These are phyloP conservation scores for Fusarium scirpi DNA, from an alignment of 2,329 filamentous ascomycete species.

Conservation along the genomic window DNA sequence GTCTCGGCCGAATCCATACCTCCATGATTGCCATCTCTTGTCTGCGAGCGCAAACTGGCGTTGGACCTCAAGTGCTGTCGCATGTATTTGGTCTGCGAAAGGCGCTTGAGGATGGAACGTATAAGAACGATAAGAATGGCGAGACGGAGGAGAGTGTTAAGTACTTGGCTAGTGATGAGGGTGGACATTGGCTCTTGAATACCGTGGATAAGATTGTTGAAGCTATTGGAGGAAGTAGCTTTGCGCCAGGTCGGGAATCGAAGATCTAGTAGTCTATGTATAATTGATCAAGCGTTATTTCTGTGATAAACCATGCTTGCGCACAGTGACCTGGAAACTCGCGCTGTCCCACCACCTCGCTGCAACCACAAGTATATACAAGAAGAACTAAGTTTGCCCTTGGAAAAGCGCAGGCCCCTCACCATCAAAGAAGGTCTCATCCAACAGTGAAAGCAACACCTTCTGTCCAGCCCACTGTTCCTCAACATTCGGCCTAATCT, in stretches of 20 bases:
- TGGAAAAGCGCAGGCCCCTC: slow-evolving; percentile 41
- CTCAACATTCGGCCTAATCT: slow-evolving; percentile 53
- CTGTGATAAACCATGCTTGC: neutral
- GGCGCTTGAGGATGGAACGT: slow-evolving; percentile 75
- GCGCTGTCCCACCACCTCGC: neutral
- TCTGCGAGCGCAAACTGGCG: slow-evolving; percentile 81
- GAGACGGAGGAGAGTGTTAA: slow-evolving; percentile 52
- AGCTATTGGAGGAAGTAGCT: slow-evolving; percentile 59
- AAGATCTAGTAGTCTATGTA: slow-evolving; percentile 27
- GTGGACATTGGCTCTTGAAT: slow-evolving; percentile 60
- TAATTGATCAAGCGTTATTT: neutral
- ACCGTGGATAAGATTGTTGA: slow-evolving; percentile 60
- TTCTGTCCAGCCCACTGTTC: slow-evolving; percentile 56
- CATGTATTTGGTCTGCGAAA: slow-evolving; percentile 86
- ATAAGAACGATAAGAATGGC: slow-evolving; percentile 52
- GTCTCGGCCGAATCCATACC: slow-evolving; percentile 77
- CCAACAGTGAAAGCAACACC: slow-evolving; percentile 49
- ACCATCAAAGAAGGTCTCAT: slow-evolving; percentile 53
- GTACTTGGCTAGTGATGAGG: slow-evolving; percentile 61
- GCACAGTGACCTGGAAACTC: neutral
- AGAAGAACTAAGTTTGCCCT: slow-evolving; percentile 19
- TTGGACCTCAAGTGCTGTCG: slow-evolving; percentile 83
- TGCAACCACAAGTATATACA: neutral
- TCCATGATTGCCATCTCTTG: slow-evolving; percentile 80
- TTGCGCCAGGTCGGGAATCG: slow-evolving; percentile 48